Conservation (phyloP, 23 red algal species). For the Cyanidiococcus yangmingshanensis region DNA sequence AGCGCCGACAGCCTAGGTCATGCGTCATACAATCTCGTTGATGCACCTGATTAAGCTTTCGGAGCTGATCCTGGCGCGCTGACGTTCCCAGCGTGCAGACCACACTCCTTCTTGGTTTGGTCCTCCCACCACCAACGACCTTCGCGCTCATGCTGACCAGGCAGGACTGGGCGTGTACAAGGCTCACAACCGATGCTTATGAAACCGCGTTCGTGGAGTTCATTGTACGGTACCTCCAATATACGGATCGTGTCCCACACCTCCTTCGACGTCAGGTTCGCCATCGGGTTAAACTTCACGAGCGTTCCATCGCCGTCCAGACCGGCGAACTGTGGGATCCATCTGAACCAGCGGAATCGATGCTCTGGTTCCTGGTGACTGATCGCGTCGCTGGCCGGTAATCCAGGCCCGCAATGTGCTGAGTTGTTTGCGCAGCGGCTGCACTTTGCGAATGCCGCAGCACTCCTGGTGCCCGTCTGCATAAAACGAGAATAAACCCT, state of each 20-base stretch:
- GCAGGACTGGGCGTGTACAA: constrained; percentile 75
- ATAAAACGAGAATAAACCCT: constrained; percentile 97
- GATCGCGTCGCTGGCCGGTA: constrained; percentile 89
- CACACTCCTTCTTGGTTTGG: constrained; percentile 97
- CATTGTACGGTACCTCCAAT: constrained; percentile 92
- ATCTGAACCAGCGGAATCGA: constrained; percentile 72
- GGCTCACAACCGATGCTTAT: constrained; percentile 93
- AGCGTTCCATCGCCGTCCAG: constrained; percentile 31
- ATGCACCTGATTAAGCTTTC: not conserved
- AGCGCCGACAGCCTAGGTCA: too few species aligned
- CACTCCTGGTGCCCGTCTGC: constrained; percentile 94
- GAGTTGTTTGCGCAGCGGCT: constrained; percentile 76
- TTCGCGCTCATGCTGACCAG: constrained; percentile 96
- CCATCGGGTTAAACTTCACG: constrained; percentile 96
- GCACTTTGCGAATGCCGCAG: constrained; percentile 86
- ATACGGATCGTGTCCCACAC: constrained; percentile 94
- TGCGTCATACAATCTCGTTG: too few species aligned
- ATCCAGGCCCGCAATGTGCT: constrained; percentile 84
- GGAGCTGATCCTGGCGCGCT: not conserved
- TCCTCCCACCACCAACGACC: constrained; percentile 99
- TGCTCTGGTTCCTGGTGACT: constrained; percentile 79
- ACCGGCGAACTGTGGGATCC: constrained; percentile 89
- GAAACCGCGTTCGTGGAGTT: constrained; percentile 64
- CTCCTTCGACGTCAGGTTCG: constrained; percentile 59
- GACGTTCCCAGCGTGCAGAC: constrained; percentile 89